Percentiles rank a stretch among this genome's conserved stretches.
phyloP scores from a whole-genome alignment of 2,329 filamentous ascomycete genomes.

The Bipolaris victoriae region DNA sequence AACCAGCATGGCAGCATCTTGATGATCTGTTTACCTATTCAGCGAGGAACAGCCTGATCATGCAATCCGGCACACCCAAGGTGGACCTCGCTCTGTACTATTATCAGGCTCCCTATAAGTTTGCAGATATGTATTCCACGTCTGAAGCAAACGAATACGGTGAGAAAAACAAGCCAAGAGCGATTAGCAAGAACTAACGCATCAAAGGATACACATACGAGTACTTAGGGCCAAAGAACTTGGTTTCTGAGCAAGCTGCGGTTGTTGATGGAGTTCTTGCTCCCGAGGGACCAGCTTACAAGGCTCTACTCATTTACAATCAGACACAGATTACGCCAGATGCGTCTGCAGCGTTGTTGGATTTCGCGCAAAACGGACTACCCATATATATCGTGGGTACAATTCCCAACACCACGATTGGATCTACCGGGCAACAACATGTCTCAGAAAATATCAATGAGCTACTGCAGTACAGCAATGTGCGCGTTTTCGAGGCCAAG shows the following conservation, averaged over 20 bases:
- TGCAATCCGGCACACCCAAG: not conserved
- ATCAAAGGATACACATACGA: not conserved
- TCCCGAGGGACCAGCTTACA: not conserved
- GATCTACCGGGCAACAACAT: not conserved
- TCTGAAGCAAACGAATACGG: not conserved
- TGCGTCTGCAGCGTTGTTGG: not conserved
- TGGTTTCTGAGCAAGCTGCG: not conserved
- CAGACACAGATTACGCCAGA: not conserved
- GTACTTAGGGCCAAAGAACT: not conserved
- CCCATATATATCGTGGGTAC: not conserved
- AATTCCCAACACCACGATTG: not conserved
- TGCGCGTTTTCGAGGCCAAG: not conserved
- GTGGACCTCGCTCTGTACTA: not conserved
- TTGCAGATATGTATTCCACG: not conserved
- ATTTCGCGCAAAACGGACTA: not conserved
- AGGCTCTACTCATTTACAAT: not conserved
- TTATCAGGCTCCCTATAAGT: not conserved
- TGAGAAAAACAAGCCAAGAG: not conserved
- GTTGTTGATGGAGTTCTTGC: not conserved
- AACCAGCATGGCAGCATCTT: not conserved
- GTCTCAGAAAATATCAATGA: not conserved
- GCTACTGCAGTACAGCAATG: not conserved
- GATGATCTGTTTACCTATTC: not conserved
- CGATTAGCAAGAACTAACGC: not conserved
- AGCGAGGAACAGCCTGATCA: not conserved